These are phyloP conservation scores for Metroxylon sagu DNA, from an alignment of 176 grass and related monocot genomes.

Conservation along the genomic window DNA sequence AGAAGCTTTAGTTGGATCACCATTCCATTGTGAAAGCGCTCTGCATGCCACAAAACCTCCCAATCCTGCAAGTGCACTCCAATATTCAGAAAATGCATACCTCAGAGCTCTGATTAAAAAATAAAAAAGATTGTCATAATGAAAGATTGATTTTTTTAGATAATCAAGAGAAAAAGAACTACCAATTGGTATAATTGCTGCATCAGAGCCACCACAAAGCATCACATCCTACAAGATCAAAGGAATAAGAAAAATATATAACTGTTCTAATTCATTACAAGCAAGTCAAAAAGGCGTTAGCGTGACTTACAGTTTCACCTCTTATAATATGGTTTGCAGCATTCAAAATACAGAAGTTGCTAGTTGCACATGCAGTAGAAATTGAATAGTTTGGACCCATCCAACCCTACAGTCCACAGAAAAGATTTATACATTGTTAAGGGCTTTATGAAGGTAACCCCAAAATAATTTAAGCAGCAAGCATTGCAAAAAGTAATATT, in stretches of 20 bases:
- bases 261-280: neutral
- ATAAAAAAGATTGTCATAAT: neutral
- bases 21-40: slow-evolving; percentile 94
- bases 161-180: neutral
- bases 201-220: slow-evolving; percentile 99
- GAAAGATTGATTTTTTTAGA: too few species aligned
- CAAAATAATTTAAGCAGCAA: too few species aligned
- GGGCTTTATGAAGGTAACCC: neutral
- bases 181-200: slow-evolving; percentile 92
- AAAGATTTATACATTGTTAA: slow-evolving; percentile 12
- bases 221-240: slow-evolving; percentile 70
- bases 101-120: slow-evolving; percentile 10
- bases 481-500: too few species aligned
- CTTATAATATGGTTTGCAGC: slow-evolving; percentile 96
- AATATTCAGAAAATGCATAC: slow-evolving; percentile 1
- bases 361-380: slow-evolving; percentile 97
- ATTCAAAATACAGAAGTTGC: slow-evolving; percentile 99
- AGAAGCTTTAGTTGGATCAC: slow-evolving; percentile 92
- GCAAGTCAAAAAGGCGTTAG: slow-evolving; percentile 3
- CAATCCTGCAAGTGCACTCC: slow-evolving; percentile 39
- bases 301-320: slow-evolving; percentile 73
- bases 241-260: slow-evolving; percentile 16
- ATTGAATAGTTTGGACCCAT: slow-evolving; percentile 99
- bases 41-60: slow-evolving; percentile 99
- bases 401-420: slow-evolving; percentile 58